These are phyloP conservation scores for Alternaria longipes DNA, from an alignment of 2,329 filamentous ascomycete genomes.

Conservation along the genomic window DNA sequence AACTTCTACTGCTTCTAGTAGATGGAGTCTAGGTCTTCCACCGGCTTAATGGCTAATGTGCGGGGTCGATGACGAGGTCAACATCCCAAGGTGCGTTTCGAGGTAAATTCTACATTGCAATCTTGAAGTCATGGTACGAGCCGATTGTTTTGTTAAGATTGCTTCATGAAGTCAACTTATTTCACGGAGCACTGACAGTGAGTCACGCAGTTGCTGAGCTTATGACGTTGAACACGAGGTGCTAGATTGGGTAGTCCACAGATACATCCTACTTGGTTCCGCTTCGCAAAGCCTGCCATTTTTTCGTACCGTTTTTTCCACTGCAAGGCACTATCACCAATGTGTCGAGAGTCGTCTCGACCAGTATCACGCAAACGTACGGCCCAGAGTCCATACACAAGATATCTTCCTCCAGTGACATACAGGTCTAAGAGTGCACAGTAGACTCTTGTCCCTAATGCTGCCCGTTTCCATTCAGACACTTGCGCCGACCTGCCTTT, in stretches of 20 bases:
- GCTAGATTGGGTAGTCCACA: no score
- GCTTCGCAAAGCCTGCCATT: no score
- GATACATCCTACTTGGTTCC: no score
- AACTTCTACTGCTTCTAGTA: conserved; percentile 1
- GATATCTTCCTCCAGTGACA: not conserved
- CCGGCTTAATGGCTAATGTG: not conserved
- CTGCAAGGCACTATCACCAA: no score
- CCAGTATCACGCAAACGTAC: no score
- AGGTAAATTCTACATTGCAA: not conserved
- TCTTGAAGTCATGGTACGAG: not conserved
- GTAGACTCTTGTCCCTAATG: not conserved
- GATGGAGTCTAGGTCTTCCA: not conserved
- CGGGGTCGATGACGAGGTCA: not conserved
- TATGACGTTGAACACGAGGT: no score
- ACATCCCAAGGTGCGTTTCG: not conserved
- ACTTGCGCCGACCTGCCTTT: not conserved
- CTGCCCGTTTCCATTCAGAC: not conserved
- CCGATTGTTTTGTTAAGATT: not conserved
- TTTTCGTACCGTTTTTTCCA: no score
- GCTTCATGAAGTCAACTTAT: not conserved
- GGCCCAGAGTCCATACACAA: not conserved
- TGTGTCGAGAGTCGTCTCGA: no score
- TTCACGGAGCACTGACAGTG: no score
- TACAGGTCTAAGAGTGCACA: not conserved
- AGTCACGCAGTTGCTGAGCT: no score